These are phyloP conservation scores for Penicillium aurantiogriseum DNA, from an alignment of 2,329 filamentous ascomycete genomes.

Conservation along the genomic window DNA sequence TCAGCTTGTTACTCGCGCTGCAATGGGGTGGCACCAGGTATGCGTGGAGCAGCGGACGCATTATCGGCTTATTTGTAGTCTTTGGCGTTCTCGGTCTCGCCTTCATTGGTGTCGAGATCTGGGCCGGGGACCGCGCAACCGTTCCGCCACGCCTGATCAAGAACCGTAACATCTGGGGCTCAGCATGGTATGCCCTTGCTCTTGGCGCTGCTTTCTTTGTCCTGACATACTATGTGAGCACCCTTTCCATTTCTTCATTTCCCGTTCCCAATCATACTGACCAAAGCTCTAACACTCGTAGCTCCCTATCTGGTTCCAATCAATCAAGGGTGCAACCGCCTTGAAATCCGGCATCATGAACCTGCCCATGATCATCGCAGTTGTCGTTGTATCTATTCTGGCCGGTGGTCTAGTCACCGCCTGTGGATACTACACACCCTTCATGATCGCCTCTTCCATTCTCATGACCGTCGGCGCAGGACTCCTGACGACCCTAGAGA, in stretches of 20 bases:
- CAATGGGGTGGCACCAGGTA: conserved; percentile 49
- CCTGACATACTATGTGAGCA: conserved; percentile 45
- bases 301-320: conserved; percentile 48
- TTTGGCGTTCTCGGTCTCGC: conserved; percentile 51
- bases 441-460: conserved; percentile 36
- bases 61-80: conserved; percentile 52
- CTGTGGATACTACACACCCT: conserved; percentile 43
- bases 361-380: conserved; percentile 35
- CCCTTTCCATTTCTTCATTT: background rate
- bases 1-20: conserved; percentile 51
- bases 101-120: conserved; percentile 39
- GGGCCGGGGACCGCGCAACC: conserved; percentile 43
- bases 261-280: background rate
- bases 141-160: conserved; percentile 47
- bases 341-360: conserved; percentile 41
- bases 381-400: conserved; percentile 34
- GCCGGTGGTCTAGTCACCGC: conserved; percentile 32
- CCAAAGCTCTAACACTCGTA: conserved; percentile 4
- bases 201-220: conserved; percentile 47
- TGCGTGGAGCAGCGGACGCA: conserved; percentile 45
- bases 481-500: conserved; percentile 36
- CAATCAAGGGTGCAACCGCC: conserved; percentile 36
- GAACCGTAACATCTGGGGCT: conserved; percentile 45
- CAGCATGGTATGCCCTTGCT: conserved; percentile 43
- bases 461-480: conserved; percentile 37